Conservation (phyloP, 805 yeast genomes). For the Ogataea populi-albae region DNA sequence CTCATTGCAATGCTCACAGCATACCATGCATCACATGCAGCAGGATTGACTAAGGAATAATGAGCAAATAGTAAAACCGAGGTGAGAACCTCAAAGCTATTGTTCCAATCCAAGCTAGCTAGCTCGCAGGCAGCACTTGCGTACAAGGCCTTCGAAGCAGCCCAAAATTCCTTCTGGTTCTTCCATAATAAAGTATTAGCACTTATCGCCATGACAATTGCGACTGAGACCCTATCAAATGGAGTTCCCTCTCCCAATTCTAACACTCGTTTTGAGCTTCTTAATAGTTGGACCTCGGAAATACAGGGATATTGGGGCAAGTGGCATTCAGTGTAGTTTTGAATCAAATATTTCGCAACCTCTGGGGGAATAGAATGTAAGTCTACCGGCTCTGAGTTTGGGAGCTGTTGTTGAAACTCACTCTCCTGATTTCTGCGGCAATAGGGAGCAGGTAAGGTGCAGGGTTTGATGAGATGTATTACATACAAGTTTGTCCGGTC, state of each 20-base stretch:
- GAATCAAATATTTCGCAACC: slow-evolving; percentile 1
- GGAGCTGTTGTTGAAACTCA: no score
- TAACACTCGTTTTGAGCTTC: slow-evolving; percentile 1
- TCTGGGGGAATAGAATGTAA: slow-evolving; percentile 1
- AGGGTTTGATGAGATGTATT: no score
- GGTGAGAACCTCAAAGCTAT: slow-evolving; percentile 1
- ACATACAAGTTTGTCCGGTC: no score
- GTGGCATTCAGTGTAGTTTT: slow-evolving; percentile 2
- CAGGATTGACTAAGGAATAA: slow-evolving; percentile 9
- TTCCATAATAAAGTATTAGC: slow-evolving; percentile 5
- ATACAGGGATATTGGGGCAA: slow-evolving; percentile 8
- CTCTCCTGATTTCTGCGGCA: no score
- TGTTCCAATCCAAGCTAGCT: slow-evolving; percentile 3
- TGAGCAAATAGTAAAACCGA: slow-evolving; percentile 1
- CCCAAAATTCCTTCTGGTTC: slow-evolving; percentile 1
- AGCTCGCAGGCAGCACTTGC: slow-evolving; percentile 4
- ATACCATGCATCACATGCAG: slow-evolving; percentile 11
- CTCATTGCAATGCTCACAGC: slow-evolving; percentile 9
- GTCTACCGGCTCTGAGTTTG: slow-evolving; percentile 1
- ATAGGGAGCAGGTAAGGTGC: no score
- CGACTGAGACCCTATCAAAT: slow-evolving; percentile 1
- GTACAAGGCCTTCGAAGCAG: slow-evolving; percentile 5
- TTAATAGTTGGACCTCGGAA: slow-evolving; percentile 1
- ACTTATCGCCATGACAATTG: slow-evolving; percentile 6
- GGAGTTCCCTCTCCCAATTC: not conserved